Evolutionary conservation across 805 yeast species (phyloP).

Genomic region (Barnettozyma californica): DNA sequence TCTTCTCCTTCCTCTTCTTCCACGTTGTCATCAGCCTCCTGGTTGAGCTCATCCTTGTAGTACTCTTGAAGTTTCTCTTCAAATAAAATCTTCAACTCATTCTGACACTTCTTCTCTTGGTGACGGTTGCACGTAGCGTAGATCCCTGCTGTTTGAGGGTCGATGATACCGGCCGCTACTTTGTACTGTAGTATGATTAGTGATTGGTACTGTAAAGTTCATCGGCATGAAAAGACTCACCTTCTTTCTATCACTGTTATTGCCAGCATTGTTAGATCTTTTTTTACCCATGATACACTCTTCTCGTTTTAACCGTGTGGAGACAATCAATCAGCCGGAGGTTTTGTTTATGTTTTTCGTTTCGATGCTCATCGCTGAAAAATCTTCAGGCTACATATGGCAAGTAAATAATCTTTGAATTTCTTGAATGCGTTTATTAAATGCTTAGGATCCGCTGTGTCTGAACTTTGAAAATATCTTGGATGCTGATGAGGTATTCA

Average conservation of each 20-base stretch:
- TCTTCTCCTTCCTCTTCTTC: constrained; percentile 33
- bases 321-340: not conserved
- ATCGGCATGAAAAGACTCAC: constrained; percentile 2
- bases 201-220: not conserved
- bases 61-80: constrained; percentile 45
- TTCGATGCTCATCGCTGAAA: not conserved
- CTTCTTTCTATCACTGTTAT: constrained; percentile 16
- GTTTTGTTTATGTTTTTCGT: not conserved
- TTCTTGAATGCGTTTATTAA: not conserved
- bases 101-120: constrained; percentile 71
- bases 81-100: constrained; percentile 60
- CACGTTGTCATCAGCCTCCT: constrained; percentile 13
- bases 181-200: constrained; percentile 32
- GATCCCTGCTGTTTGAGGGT: constrained; percentile 82
- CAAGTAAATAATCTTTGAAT: not conserved
- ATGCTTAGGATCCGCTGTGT: not conserved
- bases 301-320: not conserved
- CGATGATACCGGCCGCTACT: constrained; percentile 47
- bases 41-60: constrained; percentile 32
- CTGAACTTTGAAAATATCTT: constrained; percentile 8
- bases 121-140: constrained; percentile 86
- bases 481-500: constrained; percentile 9
- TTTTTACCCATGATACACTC: constrained; percentile 16
- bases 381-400: not conserved
- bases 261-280: constrained; percentile 10